phyloP scores from a whole-genome alignment of 176 grass and related monocot genomes.

The Phoenix roebelenii region DNA sequence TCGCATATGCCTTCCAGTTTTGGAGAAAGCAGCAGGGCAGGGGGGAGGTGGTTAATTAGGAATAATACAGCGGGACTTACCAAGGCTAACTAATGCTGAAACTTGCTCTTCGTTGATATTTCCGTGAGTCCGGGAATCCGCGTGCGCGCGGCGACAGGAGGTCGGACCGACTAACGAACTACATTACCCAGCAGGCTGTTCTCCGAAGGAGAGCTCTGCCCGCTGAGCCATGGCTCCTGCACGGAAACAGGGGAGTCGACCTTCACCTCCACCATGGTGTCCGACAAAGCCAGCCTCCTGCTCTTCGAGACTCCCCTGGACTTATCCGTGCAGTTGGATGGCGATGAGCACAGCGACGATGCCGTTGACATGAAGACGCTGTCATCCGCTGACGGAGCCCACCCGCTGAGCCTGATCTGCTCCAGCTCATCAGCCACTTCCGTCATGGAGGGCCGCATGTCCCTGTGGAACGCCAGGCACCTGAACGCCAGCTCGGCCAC shows the following conservation, averaged over 20 bases:
- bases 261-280: conserved; percentile 7
- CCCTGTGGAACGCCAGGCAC: conserved; percentile 12
- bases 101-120: no score
- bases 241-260: conserved; percentile 53
- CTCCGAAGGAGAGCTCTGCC: conserved; percentile 47
- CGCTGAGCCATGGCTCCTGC: conserved; percentile 55
- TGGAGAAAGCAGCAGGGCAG: no score
- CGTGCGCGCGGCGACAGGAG: no score
- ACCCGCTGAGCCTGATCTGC: background rate
- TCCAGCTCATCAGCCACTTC: conserved; percentile 5
- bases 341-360: conserved; percentile 40
- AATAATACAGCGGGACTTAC: no score
- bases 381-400: conserved; percentile 45
- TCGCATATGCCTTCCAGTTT: no score
- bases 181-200: conserved; percentile 48
- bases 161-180: conserved; percentile 9
- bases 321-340: conserved; percentile 40
- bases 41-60: no score
- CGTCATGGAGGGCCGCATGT: conserved; percentile 9
- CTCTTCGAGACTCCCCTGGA: conserved; percentile 22
- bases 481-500: conserved; percentile 12
- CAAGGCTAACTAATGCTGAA: no score
- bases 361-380: conserved; percentile 38
- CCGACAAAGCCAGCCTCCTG: conserved; percentile 15
- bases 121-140: no score